Evolutionary conservation across 768 basidiomycete species (phyloP), one percentile per base, ranked within the genome.

Genomic region (Termitomyces sp.): DNA sequence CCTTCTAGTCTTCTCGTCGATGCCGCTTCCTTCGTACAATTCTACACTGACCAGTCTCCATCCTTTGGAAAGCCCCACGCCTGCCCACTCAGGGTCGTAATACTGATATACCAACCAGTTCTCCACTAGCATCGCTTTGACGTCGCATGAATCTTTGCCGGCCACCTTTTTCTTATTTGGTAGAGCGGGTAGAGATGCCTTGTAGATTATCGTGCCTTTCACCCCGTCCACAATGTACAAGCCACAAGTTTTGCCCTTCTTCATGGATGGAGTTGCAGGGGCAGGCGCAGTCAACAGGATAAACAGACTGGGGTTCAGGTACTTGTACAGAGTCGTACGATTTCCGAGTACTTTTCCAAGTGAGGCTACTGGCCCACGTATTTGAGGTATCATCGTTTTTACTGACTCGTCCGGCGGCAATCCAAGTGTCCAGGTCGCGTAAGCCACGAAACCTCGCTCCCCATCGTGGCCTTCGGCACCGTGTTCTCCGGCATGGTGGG

Each of bases 101-200:
- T 91, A 95, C 57, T 88, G 79, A 72, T 94, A 96, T 8, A 94
- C 88, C 45, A 98, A 69, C 94, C 95, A 97, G 68, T 98, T 97
- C 73, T 98, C 95, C 24, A 81, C 78, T 54, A 98, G 73, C 3
- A 76, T 72, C 20, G 84, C 83, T 62, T 88, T 82, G 18, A 96
- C 73, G 61, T 88, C 81, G 69, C 92, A 91, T 6, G 65, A 73
- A 13, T 36, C 56, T 49, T 55, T 56, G 12, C 67, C 73, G 53
- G 60, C 60, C 56, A 26, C 60, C 60, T 31, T 54, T 20, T 64
- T 63, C 47, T 54, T 50, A 20, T 64, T 61, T 9, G 56, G 66
- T 22, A 68, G 65, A 2, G 74, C 67, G 13, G 85, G 82, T 8
- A 95, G 67, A 31, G 75, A 73, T 2, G 79, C 77, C 42, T 82